Evolutionary conservation across 2,329 filamentous ascomycete species (phyloP).

Genomic region (Paecilomyces sp.): DNA sequence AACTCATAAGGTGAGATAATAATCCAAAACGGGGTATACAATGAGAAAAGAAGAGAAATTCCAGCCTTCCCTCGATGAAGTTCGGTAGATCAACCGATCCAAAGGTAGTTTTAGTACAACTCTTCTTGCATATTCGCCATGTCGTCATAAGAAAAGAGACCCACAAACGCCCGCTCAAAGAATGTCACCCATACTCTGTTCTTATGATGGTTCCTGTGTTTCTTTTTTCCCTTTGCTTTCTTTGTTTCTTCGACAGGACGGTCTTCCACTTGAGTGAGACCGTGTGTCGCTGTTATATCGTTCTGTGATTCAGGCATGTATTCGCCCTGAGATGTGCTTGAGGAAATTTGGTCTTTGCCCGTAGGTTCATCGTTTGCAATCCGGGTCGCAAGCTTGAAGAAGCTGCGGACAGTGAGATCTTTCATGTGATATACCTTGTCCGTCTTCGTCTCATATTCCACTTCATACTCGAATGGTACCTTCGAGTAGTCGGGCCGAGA

Average conservation of each 20-base stretch:
- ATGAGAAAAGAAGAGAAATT: neutral
- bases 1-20: neutral
- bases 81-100: neutral
- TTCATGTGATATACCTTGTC: constrained; percentile 68
- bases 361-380: constrained; percentile 51
- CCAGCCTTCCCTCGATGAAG: neutral
- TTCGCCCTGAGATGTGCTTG: constrained; percentile 8
- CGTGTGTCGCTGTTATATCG: constrained; percentile 38
- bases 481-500: constrained; percentile 45
- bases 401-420: constrained; percentile 79
- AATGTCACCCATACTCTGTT: constrained; percentile 74
- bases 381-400: constrained; percentile 68
- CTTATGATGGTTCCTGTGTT: constrained; percentile 29
- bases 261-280: constrained; percentile 41
- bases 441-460: constrained; percentile 79
- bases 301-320: constrained; percentile 11
- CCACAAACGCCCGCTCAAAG: constrained; percentile 70
- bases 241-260: constrained; percentile 38
- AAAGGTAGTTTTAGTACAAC: neutral
- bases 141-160: constrained; percentile 60
- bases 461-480: constrained; percentile 63
- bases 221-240: constrained; percentile 38
- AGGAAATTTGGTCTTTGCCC: constrained; percentile 14
- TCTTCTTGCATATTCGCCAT: constrained; percentile 37
- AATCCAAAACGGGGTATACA: neutral